phyloP scores from a whole-genome alignment of 2,329 filamentous ascomycete species.

The Nothomitra cinnamomea region DNA sequence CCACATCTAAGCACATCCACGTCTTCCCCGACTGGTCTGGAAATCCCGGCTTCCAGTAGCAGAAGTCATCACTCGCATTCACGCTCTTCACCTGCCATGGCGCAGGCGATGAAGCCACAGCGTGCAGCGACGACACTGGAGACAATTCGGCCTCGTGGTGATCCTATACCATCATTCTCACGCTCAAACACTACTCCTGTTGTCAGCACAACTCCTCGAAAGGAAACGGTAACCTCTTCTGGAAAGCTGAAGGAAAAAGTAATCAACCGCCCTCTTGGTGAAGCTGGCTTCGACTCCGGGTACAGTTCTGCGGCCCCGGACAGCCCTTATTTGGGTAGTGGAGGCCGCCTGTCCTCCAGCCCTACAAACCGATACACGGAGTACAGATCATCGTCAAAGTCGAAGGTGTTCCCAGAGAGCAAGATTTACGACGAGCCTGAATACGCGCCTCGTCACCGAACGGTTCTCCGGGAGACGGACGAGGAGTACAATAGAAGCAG shows the following conservation, averaged over 20 bases:
- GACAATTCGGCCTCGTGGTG: background rate
- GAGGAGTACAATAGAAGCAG: background rate
- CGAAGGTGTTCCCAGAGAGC: background rate
- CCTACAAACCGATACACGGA: background rate
- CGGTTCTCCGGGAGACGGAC: background rate
- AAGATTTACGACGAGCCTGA: background rate
- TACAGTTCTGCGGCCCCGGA: slow-evolving; percentile 1
- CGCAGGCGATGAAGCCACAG: background rate
- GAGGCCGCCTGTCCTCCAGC: background rate
- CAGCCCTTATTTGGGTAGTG: background rate
- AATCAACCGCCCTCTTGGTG: background rate
- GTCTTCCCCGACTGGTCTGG: background rate
- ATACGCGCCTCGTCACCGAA: background rate
- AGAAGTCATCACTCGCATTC: background rate
- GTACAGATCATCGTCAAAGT: background rate
- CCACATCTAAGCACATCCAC: background rate
- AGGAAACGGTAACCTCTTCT: background rate
- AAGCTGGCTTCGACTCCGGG: slow-evolving; percentile 2
- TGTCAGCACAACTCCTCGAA: background rate
- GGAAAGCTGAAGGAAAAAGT: background rate
- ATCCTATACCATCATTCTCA: background rate
- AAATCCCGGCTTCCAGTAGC: background rate
- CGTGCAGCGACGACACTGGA: background rate
- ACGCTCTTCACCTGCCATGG: background rate
- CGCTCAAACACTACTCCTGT: background rate